These are phyloP conservation scores for Aspergillus steynii DNA, from an alignment of 495 filamentous ascomycete genomes.

Conservation along the genomic window DNA sequence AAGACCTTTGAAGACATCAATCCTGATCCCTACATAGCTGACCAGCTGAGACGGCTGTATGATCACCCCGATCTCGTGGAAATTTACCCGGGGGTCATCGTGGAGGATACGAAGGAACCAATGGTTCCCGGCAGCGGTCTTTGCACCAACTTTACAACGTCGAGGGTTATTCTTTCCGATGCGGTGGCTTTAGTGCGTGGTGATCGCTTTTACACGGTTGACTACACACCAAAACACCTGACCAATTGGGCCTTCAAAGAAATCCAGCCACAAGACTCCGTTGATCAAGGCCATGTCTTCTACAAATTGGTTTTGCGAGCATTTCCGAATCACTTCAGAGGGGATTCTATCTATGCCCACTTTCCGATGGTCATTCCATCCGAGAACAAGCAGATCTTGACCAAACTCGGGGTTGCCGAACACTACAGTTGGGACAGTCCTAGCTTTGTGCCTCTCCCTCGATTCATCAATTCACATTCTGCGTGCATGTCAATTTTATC, in stretches of 20 bases:
- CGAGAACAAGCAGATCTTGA: constrained; percentile 54
- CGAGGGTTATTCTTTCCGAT: constrained; percentile 80
- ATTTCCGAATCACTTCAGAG: constrained; percentile 59
- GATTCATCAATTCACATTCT: constrained; percentile 50
- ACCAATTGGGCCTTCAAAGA: constrained; percentile 77
- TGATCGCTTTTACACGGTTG: constrained; percentile 81
- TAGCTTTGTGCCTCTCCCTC: constrained; percentile 27
- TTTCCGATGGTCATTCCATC: constrained; percentile 60
- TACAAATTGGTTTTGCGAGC: constrained; percentile 62
- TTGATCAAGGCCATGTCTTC: constrained; percentile 60
- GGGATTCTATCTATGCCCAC: constrained; percentile 58
- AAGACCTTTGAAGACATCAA: constrained; percentile 86
- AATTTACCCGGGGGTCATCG: constrained; percentile 78
- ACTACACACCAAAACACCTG: constrained; percentile 71
- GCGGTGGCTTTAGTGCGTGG: constrained; percentile 83
- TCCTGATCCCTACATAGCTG: constrained; percentile 68
- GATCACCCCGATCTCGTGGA: constrained; percentile 79
- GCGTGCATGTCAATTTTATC: constrained; percentile 48
- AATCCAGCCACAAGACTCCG: constrained; percentile 44
- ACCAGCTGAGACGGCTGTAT: constrained; percentile 73
- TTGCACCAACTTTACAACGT: constrained; percentile 79
- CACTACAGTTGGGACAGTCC: constrained; percentile 56
- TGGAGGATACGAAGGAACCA: constrained; percentile 75
- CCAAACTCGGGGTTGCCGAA: constrained; percentile 41
- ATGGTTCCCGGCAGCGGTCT: constrained; percentile 79